Conservation (phyloP, 2,329 filamentous ascomycete genomes). For the Apiospora marii region DNA sequence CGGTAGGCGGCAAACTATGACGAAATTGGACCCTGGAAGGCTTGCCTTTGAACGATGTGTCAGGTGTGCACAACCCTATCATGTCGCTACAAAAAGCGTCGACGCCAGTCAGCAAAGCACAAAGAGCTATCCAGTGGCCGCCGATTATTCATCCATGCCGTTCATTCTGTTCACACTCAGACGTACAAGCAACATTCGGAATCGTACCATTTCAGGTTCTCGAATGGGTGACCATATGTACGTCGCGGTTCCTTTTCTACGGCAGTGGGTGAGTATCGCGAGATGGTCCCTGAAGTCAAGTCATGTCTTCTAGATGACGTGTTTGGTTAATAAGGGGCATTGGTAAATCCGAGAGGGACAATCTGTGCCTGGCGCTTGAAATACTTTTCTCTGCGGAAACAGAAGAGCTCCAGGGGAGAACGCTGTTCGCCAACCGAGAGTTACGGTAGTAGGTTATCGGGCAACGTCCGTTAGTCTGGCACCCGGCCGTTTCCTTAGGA, state of each 20-base stretch:
- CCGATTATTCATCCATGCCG: not conserved
- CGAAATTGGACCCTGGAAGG: constrained; percentile 21
- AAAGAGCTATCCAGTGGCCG: not conserved
- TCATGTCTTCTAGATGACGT: not conserved
- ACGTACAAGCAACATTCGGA: not conserved
- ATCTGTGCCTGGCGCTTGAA: not conserved
- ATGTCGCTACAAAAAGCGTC: not conserved
- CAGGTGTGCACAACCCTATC: constrained; percentile 15
- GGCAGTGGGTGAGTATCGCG: not conserved
- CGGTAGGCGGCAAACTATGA: constrained; percentile 24
- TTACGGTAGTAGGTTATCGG: not conserved
- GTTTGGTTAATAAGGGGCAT: not conserved
- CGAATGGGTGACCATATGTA: not conserved
- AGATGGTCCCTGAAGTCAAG: not conserved
- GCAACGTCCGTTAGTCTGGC: constrained; percentile 1
- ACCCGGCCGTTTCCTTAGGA: not conserved
- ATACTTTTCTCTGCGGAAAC: not conserved
- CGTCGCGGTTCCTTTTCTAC: not conserved
- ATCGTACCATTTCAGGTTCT: no score
- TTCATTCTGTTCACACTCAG: not conserved
- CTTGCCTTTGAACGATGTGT: constrained; percentile 14
- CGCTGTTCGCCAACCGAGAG: not conserved
- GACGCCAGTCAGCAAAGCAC: constrained; percentile 4
- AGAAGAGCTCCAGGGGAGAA: not conserved
- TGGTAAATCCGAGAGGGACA: not conserved